These are phyloP conservation scores for Cercospora citrullina DNA, from an alignment of 2,329 filamentous ascomycete species.

Conservation along the genomic window DNA sequence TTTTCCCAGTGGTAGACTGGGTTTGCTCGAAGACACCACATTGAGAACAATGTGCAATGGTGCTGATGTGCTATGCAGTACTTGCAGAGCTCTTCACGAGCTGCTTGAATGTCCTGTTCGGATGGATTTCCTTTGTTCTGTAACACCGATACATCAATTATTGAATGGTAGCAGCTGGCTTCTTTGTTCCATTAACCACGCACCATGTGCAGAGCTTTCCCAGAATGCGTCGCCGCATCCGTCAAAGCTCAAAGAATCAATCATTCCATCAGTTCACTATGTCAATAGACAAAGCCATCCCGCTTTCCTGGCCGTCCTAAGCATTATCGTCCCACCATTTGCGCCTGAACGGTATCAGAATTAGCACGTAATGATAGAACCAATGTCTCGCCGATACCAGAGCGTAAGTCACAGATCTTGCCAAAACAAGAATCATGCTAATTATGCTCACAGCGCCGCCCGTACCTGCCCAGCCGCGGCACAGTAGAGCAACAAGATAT, in stretches of 20 bases:
- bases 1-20: no score
- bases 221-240: background rate
- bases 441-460: background rate
- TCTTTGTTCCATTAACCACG: background rate
- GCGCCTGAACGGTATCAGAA: background rate
- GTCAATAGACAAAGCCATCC: background rate
- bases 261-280: no score
- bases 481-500: background rate
- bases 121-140: background rate
- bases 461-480: background rate
- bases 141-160: background rate
- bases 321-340: background rate
- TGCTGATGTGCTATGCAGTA: background rate
- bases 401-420: background rate
- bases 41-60: background rate
- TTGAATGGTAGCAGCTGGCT: background rate
- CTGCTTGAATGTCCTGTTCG: background rate
- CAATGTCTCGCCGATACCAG: background rate
- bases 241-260: background rate
- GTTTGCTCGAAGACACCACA: no score
- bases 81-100: background rate
- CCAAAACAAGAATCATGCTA: background rate
- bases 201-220: background rate
- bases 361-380: background rate
- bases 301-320: background rate